Conservation (phyloP, 1,139 yeast genomes). For the Ogataea hybrid region DNA sequence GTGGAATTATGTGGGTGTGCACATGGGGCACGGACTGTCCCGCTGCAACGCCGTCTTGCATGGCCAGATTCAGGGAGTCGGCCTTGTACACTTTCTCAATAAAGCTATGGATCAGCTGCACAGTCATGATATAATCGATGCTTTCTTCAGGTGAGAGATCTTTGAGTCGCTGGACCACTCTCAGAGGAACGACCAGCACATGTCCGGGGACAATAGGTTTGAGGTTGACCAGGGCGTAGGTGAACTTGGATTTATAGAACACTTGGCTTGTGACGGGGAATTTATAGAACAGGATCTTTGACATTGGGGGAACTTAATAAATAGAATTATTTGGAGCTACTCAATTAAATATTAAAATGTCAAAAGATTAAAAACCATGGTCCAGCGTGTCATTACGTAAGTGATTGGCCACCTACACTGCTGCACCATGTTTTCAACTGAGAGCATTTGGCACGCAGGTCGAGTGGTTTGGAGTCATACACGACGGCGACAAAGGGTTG, state of each 20-base stretch:
- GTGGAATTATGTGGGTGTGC: conserved; percentile 89
- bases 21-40: conserved; percentile 94
- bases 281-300: conserved; percentile 45
- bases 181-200: conserved; percentile 75
- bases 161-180: conserved; percentile 61
- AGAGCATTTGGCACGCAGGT: too few relatives aligned
- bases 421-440: too few relatives aligned
- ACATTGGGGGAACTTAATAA: background rate
- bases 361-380: background rate
- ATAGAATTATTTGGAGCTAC: background rate
- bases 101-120: conserved; percentile 69
- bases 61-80: conserved; percentile 80
- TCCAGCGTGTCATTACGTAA: background rate
- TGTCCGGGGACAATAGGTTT: conserved; percentile 94
- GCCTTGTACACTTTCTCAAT: conserved; percentile 67
- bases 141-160: conserved; percentile 74
- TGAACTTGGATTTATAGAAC: conserved; percentile 47
- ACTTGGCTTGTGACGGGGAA: conserved; percentile 67
- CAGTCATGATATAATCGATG: conserved; percentile 69
- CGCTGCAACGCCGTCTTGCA: conserved; percentile 94
- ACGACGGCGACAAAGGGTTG: too few relatives aligned
- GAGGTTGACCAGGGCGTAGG: conserved; percentile 83
- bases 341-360: too few relatives aligned
- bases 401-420: too few relatives aligned
- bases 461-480: too few relatives aligned